Evolutionary conservation across 441 rosid species (phyloP).

Genomic region (Metrosideros polymorpha): DNA sequence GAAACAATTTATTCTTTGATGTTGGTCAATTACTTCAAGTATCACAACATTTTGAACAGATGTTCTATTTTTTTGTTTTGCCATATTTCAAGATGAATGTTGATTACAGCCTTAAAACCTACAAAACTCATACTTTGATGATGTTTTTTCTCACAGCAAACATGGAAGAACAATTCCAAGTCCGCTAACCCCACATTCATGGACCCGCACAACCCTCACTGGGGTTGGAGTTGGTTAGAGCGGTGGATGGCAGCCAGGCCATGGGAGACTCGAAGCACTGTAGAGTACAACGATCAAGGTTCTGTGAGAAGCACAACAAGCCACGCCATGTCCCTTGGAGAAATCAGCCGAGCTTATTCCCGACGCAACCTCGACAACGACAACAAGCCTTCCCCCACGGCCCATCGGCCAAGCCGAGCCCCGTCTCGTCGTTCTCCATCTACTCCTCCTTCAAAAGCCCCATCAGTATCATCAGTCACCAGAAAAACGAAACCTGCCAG

Average conservation of each 20-base stretch:
- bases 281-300: slow-evolving; percentile 40
- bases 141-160: slow-evolving; percentile 33
- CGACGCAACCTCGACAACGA: slow-evolving; percentile 15
- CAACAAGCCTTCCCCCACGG: slow-evolving; percentile 28
- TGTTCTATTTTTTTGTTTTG: neutral
- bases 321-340: slow-evolving; percentile 41
- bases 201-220: slow-evolving; percentile 81
- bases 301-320: slow-evolving; percentile 45
- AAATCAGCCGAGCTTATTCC: slow-evolving; percentile 33
- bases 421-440: slow-evolving; percentile 36
- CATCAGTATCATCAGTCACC: slow-evolving; percentile 34
- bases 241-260: slow-evolving; percentile 93
- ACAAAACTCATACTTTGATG: neutral
- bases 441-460: slow-evolving; percentile 40
- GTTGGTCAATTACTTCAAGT: neutral
- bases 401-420: slow-evolving; percentile 23
- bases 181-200: slow-evolving; percentile 45
- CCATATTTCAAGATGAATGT: neutral
- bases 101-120: neutral
- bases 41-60: neutral
- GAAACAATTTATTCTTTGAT: neutral
- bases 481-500: slow-evolving; percentile 33
- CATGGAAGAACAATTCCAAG: slow-evolving; percentile 42
- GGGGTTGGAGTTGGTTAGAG: slow-evolving; percentile 99
- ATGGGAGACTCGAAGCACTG: slow-evolving; percentile 44